Conservation (phyloP, 176 grass and related monocot genomes). For the Phoenix dactylifera region DNA sequence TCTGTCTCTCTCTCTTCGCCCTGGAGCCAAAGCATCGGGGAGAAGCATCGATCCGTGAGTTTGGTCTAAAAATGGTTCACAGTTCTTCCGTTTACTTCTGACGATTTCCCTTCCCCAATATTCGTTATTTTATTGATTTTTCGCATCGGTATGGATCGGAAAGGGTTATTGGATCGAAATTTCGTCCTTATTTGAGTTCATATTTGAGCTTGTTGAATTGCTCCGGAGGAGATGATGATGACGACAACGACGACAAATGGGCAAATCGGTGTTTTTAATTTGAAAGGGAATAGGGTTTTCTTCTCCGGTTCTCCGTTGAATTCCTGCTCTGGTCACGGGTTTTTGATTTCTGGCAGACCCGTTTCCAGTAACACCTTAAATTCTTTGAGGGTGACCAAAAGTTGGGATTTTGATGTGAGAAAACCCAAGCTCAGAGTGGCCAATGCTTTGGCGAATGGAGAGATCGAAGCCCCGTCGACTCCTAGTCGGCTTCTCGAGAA, state of each 20-base stretch:
- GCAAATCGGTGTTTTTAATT: constrained; percentile 23
- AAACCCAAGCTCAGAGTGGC: constrained; percentile 3
- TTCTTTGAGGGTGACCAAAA: constrained; percentile 25
- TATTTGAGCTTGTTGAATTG: too few species aligned
- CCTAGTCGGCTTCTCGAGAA: constrained; percentile 57
- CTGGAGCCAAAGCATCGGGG: too few species aligned
- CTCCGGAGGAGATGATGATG: constrained; percentile 20
- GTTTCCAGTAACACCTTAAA: constrained; percentile 16
- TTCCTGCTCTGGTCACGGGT: constrained; percentile 5
- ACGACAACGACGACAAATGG: constrained; percentile 20
- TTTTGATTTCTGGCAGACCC: constrained; percentile 18
- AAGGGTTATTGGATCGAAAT: too few species aligned
- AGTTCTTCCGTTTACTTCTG: too few species aligned
- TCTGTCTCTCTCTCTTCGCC: too few species aligned
- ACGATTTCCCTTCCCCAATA: too few species aligned
- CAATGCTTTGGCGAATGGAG: constrained; percentile 21
- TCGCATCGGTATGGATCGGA: too few species aligned
- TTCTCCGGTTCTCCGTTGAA: constrained; percentile 12
- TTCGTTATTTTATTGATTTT: too few species aligned
- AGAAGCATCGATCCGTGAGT: too few species aligned
- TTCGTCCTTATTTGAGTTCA: too few species aligned
- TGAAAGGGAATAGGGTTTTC: constrained; percentile 24
- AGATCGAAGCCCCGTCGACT: constrained; percentile 13
- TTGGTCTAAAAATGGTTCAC: too few species aligned
- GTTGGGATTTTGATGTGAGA: constrained; percentile 22